Percentiles rank a stretch among this genome's conserved stretches.
phyloP scores from a whole-genome alignment of 2,329 filamentous ascomycete species.

The Aspergillus awamori region DNA sequence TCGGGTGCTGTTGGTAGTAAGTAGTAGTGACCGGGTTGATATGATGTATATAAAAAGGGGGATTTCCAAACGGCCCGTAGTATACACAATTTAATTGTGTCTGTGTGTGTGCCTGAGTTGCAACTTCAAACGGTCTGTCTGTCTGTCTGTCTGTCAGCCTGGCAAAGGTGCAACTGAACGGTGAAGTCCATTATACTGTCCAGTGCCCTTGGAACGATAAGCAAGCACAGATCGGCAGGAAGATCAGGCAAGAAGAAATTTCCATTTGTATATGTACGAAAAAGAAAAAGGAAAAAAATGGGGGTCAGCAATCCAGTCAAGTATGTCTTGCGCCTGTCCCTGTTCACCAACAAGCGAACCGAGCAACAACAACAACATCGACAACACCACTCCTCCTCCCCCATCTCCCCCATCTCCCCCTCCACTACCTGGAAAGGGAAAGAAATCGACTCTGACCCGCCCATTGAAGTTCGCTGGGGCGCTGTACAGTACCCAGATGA shows the following conservation, averaged over 20 bases:
- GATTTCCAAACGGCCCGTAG: not conserved
- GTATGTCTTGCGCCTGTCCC: conserved; percentile 24
- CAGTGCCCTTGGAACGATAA: not conserved
- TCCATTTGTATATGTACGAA: conserved; percentile 5
- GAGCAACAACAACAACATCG: not conserved
- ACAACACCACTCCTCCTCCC: too few species aligned
- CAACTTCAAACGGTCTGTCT: not conserved
- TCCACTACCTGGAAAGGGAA: conserved; percentile 19
- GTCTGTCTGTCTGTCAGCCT: not conserved
- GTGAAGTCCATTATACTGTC: not conserved
- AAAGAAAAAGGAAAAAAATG: conserved; percentile 12
- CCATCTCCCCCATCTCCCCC: too few species aligned
- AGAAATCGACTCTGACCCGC: conserved; percentile 5
- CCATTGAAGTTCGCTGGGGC: conserved; percentile 3
- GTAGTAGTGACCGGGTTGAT: not conserved
- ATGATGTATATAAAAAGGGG: conserved; percentile 10
- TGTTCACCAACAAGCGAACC: conserved; percentile 21
- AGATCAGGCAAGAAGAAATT: not conserved
- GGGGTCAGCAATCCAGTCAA: conserved; percentile 25
- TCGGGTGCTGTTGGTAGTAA: not conserved
- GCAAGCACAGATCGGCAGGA: not conserved
- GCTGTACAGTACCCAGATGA: conserved; percentile 4
- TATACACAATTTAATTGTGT: not conserved
- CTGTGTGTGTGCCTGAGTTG: not conserved
- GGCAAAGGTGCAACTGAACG: not conserved